Percentiles rank a stretch among this genome's conserved stretches.
Evolutionary conservation across 306 rosid genomes (phyloP).

Genomic region (Castanea mollissima): DNA sequence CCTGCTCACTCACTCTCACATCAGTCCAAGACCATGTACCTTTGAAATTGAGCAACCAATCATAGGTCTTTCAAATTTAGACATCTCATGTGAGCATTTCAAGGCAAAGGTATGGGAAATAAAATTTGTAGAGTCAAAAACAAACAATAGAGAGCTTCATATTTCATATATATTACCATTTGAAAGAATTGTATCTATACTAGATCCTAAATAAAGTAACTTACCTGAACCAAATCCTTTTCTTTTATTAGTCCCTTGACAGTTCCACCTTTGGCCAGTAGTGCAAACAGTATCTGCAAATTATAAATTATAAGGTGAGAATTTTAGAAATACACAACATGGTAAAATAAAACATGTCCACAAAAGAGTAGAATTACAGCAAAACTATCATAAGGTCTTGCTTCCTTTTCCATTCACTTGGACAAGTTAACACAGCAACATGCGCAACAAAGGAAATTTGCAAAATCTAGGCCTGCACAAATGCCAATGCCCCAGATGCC

Average conservation of each 20-base stretch:
- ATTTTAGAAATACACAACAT: conserved; percentile 9
- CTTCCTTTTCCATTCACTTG: conserved; percentile 11
- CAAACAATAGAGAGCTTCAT: neutral
- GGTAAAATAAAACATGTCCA: conserved; percentile 2
- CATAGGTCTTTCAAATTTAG: neutral
- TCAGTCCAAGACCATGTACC: neutral
- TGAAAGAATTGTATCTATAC: neutral
- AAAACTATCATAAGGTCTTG: conserved; percentile 5
- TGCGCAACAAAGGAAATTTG: neutral
- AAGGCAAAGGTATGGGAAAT: neutral
- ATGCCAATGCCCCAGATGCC: neutral
- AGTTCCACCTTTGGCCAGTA: conserved; percentile 90
- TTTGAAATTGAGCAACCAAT: neutral
- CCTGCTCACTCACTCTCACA: neutral
- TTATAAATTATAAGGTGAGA: conserved; percentile 19
- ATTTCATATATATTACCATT: neutral
- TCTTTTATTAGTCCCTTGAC: conserved; percentile 77
- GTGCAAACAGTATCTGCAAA: conserved; percentile 80
- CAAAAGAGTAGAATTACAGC: neutral
- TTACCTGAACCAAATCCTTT: conserved; percentile 91
- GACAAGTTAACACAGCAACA: neutral
- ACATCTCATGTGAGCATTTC: neutral
- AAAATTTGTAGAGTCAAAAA: neutral
- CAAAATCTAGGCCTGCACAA: neutral
- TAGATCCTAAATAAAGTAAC: conserved; percentile 17